A percentile compares a stretch with the other conserved stretches of the same genome.
These are phyloP conservation scores for Microdochium nivale DNA, from an alignment of 2,329 filamentous ascomycete genomes.

Conservation along the genomic window DNA sequence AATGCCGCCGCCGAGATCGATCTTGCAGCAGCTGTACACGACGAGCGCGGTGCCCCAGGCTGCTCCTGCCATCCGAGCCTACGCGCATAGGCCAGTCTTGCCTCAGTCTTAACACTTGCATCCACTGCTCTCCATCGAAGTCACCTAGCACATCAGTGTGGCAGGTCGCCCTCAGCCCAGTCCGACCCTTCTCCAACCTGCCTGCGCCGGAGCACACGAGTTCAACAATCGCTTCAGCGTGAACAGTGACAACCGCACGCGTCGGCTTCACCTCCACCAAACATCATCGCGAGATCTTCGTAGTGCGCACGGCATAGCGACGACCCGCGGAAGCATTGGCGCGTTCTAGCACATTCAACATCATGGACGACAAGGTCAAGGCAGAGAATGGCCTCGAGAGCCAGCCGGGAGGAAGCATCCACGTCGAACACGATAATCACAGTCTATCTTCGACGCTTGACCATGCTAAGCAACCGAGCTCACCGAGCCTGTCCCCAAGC, in stretches of 20 bases:
- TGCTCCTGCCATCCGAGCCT: neutral
- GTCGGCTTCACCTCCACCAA: neutral
- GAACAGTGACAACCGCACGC: neutral
- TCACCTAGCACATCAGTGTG: too few species aligned
- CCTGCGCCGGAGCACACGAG: too few species aligned
- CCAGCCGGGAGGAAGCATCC: conserved; percentile 21
- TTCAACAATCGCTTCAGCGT: too few species aligned
- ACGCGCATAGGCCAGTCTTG: neutral
- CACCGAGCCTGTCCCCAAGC: conserved; percentile 34
- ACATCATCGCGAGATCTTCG: neutral
- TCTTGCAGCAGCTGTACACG: neutral
- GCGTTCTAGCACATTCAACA: neutral
- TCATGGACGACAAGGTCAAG: conserved; percentile 27
- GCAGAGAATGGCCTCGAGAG: conserved; percentile 26
- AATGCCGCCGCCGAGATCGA: neutral
- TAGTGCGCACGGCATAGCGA: too few species aligned
- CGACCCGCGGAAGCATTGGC: neutral
- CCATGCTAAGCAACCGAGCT: conserved; percentile 28
- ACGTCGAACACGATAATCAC: conserved; percentile 29
- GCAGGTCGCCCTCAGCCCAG: too few species aligned
- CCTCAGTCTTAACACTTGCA: neutral
- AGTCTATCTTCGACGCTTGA: conserved; percentile 30
- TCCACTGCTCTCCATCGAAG: neutral
- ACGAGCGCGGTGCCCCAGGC: neutral
- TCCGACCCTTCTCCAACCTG: too few species aligned